A percentile compares a stretch with the other conserved stretches of the same genome.
These are phyloP conservation scores for Pedinophyceae sp. DNA, from an alignment of 139 green algal species.

Conservation along the genomic window DNA sequence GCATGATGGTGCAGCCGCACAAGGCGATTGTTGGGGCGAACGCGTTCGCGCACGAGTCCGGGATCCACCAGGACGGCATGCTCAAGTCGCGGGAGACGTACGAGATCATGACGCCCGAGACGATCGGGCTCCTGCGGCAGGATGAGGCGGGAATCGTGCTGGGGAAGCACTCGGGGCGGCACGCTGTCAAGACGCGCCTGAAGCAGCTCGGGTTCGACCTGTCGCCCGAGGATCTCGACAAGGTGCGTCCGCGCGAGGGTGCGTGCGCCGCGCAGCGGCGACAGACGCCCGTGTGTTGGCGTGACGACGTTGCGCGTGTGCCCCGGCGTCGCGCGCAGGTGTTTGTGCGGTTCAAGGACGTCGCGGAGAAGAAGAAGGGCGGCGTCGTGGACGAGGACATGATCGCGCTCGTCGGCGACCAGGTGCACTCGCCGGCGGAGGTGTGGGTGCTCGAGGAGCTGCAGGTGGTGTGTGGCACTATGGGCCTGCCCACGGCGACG, in stretches of 20 bases:
- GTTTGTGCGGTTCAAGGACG: slow-evolving; percentile 37
- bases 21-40: slow-evolving; percentile 99
- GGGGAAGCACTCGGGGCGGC: slow-evolving; percentile 72
- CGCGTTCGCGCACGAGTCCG: slow-evolving; percentile 89
- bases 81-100: slow-evolving; percentile 71
- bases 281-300: too few species aligned
- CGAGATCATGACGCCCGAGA: slow-evolving; percentile 97
- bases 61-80: slow-evolving; percentile 93
- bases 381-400: slow-evolving; percentile 86
- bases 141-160: slow-evolving; percentile 60
- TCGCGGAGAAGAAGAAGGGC: slow-evolving; percentile 86
- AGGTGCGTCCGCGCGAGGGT: too few species aligned
- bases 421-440: slow-evolving; percentile 59
- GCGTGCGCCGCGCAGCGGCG: too few species aligned
- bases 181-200: slow-evolving; percentile 63
- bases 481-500: slow-evolving; percentile 87
- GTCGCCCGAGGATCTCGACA: slow-evolving; percentile 48
- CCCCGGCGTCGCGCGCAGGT: too few species aligned
- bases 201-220: slow-evolving; percentile 70
- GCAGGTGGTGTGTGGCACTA: slow-evolving; percentile 88
- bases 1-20: slow-evolving; percentile 57
- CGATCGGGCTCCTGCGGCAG: slow-evolving; percentile 65
- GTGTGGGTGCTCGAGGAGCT: slow-evolving; percentile 78
- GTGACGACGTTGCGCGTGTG: too few species aligned
- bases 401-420: slow-evolving; percentile 72